These are phyloP conservation scores for Neurospora tetraspora DNA, from an alignment of 495 filamentous ascomycete species.

Conservation along the genomic window DNA sequence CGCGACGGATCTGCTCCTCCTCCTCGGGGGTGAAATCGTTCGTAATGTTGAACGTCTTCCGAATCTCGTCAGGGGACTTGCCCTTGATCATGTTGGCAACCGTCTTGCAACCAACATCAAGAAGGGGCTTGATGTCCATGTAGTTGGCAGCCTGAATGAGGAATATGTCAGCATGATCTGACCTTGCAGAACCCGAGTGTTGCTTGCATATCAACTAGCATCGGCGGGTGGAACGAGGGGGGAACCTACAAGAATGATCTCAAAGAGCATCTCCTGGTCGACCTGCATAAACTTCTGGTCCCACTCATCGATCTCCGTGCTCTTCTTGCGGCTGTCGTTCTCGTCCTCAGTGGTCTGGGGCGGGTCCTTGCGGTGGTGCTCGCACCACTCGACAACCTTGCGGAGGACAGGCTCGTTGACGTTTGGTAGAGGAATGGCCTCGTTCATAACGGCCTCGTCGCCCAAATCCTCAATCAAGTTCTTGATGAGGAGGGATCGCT, in stretches of 20 bases:
- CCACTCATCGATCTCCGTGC: constrained; percentile 98
- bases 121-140: constrained; percentile 71
- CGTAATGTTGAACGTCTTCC: constrained; percentile 76
- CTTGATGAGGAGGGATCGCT: constrained; percentile 92
- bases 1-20: constrained; percentile 72
- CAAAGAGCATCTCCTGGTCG: constrained; percentile 98
- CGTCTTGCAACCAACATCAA: constrained; percentile 77
- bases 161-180: constrained; percentile 5
- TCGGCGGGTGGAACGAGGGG: neutral
- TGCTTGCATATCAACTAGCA: neutral
- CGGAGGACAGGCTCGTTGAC: constrained; percentile 88
- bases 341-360: constrained; percentile 70
- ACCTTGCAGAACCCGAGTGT: neutral
- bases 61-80: constrained; percentile 72
- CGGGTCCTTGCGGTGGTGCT: constrained; percentile 84
- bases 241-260: constrained; percentile 84
- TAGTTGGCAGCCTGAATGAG: constrained; percentile 57
- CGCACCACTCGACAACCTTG: constrained; percentile 97
- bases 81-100: constrained; percentile 86
- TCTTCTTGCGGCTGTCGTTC: constrained; percentile 91
- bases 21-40: constrained; percentile 78
- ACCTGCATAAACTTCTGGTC: constrained; percentile 99
- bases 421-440: constrained; percentile 71
- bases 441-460: constrained; percentile 48
- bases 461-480: constrained; percentile 94